phyloP scores from a whole-genome alignment of 768 basidiomycete genomes.

The Lentinula edodes region DNA sequence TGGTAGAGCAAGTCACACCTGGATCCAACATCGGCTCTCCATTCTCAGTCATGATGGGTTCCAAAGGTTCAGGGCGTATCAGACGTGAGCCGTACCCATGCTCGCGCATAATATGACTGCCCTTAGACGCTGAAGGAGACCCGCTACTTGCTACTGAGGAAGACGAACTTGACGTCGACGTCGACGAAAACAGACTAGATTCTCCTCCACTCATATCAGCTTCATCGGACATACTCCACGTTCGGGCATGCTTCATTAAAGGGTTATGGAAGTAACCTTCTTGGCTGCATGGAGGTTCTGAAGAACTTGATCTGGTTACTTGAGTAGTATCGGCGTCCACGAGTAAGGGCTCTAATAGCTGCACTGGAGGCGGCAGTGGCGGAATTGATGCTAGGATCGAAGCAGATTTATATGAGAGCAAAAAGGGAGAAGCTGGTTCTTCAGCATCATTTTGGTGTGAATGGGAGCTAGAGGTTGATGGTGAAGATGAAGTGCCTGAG shows the following conservation, averaged over 20 bases:
- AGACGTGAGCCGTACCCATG: constrained; percentile 25
- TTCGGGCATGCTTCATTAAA: background rate
- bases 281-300: background rate
- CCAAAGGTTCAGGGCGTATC: constrained; percentile 38
- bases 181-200: background rate
- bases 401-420: background rate
- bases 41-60: constrained; percentile 56
- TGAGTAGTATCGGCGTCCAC: background rate
- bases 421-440: background rate
- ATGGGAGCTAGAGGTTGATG: background rate
- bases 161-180: background rate
- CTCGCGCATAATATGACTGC: background rate
- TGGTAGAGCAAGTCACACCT: constrained; percentile 36
- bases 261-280: background rate
- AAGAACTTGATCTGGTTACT: background rate
- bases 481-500: background rate
- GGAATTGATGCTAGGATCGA: background rate
- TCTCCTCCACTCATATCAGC: background rate
- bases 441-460: background rate
- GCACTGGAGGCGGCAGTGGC: background rate
- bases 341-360: background rate
- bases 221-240: background rate
- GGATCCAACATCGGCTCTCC: constrained; percentile 65
- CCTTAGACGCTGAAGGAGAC: background rate
- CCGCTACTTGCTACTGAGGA: background rate